Evolutionary conservation across 768 basidiomycete species (phyloP).

Genomic region (Boletus eberwhitei): DNA sequence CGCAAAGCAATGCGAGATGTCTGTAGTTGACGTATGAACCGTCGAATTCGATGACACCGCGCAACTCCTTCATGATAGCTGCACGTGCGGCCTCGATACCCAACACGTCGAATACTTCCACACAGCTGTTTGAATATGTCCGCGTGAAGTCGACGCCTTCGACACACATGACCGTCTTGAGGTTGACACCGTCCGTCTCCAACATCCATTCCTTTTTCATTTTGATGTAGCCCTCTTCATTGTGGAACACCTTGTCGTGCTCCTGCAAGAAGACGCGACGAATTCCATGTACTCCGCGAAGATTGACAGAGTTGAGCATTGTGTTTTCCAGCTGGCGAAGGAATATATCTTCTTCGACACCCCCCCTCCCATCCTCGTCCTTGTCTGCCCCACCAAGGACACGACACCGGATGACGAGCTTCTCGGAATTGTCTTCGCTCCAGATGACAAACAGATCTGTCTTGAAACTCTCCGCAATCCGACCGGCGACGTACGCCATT

Average conservation of each 20-base stretch:
- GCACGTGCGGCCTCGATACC: slow-evolving; percentile 97
- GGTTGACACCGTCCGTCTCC: slow-evolving; percentile 95
- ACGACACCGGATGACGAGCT: slow-evolving; percentile 95
- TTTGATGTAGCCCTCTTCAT: slow-evolving; percentile 62
- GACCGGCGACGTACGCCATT: slow-evolving; percentile 91
- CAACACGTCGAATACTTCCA: slow-evolving; percentile 89
- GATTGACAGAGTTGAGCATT: slow-evolving; percentile 91
- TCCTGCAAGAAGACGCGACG: slow-evolving; percentile 91
- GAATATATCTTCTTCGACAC: slow-evolving; percentile 92
- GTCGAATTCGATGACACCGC: slow-evolving; percentile 97
- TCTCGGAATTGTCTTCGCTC: slow-evolving; percentile 98
- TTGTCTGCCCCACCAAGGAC: slow-evolving; percentile 82
- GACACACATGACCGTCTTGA: slow-evolving; percentile 92
- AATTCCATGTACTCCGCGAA: slow-evolving; percentile 91
- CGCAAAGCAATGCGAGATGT: slow-evolving; percentile 93
- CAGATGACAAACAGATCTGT: slow-evolving; percentile 97
- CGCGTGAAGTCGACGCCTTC: slow-evolving; percentile 92
- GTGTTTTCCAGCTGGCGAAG: slow-evolving; percentile 93
- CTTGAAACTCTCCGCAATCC: slow-evolving; percentile 93
- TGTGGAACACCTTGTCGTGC: slow-evolving; percentile 72
- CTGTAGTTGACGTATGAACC: slow-evolving; percentile 99
- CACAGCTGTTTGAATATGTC: slow-evolving; percentile 96
- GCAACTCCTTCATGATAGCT: slow-evolving; percentile 90
- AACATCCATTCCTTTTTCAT: slow-evolving; percentile 84
- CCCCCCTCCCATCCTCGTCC: slow-evolving; percentile 73